These are phyloP conservation scores for Puccinia triticina DNA, from an alignment of 1,284 basidiomycete genomes.

Conservation along the genomic window DNA sequence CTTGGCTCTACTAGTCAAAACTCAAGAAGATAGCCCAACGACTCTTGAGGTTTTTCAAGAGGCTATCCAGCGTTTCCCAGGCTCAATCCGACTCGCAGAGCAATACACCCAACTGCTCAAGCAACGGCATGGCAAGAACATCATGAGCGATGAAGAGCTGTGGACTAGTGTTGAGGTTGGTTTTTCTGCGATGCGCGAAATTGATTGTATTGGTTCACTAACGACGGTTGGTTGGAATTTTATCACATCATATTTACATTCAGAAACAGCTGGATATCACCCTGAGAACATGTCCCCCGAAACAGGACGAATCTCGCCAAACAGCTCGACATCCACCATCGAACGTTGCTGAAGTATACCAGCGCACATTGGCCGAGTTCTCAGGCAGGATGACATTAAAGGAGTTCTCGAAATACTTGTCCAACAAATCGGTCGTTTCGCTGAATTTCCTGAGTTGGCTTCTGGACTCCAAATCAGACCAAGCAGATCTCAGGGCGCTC, in stretches of 20 bases:
- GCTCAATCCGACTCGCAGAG: constrained; percentile 38
- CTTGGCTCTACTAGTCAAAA: constrained; percentile 25
- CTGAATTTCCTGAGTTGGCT: constrained; percentile 27
- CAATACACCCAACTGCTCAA: constrained; percentile 17
- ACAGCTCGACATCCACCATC: neutral
- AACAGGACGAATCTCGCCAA: neutral
- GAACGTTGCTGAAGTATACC: constrained; percentile 29
- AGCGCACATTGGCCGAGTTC: constrained; percentile 14
- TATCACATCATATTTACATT: neutral
- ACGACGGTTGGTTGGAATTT: neutral
- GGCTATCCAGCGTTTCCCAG: constrained; percentile 29
- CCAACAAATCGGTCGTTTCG: constrained; percentile 29
- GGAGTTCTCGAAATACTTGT: constrained; percentile 18
- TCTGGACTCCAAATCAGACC: neutral
- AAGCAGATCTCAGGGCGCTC: constrained; percentile 2
- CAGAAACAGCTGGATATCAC: constrained; percentile 24
- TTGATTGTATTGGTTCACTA: neutral
- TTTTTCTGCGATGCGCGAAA: neutral
- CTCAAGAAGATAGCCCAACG: neutral
- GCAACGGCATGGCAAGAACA: neutral
- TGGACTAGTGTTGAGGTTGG: constrained; percentile 21
- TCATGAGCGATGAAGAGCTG: constrained; percentile 34
- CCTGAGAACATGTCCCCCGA: neutral
- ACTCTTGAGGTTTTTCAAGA: constrained; percentile 14
- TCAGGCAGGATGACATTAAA: neutral